Evolutionary conservation across 176 grass and related monocot species (phyloP).

Genomic region (Hordeum marinum): DNA sequence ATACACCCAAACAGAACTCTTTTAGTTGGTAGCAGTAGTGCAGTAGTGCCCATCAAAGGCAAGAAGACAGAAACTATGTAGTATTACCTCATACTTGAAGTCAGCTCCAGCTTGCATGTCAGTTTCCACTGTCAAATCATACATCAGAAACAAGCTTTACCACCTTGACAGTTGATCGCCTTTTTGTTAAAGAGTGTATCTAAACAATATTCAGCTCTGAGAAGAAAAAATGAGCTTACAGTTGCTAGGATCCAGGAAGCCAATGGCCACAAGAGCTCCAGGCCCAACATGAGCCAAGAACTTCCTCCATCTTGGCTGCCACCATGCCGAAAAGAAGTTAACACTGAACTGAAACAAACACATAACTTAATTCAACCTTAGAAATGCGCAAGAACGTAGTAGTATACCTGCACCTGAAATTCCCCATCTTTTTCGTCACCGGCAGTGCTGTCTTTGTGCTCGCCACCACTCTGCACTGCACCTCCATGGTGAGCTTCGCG

Average conservation of each 20-base stretch:
- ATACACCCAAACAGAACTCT: background rate
- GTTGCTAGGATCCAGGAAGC: conserved; percentile 72
- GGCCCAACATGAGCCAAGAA: conserved; percentile 65
- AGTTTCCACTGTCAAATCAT: conserved; percentile 59
- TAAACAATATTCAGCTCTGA: background rate
- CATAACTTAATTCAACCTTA: background rate
- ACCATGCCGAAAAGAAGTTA: background rate
- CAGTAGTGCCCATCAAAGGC: background rate
- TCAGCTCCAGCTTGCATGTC: conserved; percentile 63
- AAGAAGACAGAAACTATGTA: background rate
- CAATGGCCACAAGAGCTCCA: conserved; percentile 60
- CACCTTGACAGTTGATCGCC: background rate
- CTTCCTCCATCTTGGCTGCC: conserved; percentile 47
- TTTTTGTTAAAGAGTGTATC: background rate
- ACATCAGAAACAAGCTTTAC: conserved; percentile 3
- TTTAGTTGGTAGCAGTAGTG: background rate
- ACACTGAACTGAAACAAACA: background rate
- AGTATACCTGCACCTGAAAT: conserved; percentile 22
- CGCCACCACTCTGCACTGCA: conserved; percentile 9
- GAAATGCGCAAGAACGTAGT: background rate
- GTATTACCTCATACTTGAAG: conserved; percentile 52
- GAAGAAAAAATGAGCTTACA: conserved; percentile 21
- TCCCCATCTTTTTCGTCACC: background rate
- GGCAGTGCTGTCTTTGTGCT: background rate
- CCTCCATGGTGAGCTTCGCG: conserved; percentile 19